These are phyloP conservation scores for Mycena citricolor DNA, from an alignment of 1,284 basidiomycete species.

Conservation along the genomic window DNA sequence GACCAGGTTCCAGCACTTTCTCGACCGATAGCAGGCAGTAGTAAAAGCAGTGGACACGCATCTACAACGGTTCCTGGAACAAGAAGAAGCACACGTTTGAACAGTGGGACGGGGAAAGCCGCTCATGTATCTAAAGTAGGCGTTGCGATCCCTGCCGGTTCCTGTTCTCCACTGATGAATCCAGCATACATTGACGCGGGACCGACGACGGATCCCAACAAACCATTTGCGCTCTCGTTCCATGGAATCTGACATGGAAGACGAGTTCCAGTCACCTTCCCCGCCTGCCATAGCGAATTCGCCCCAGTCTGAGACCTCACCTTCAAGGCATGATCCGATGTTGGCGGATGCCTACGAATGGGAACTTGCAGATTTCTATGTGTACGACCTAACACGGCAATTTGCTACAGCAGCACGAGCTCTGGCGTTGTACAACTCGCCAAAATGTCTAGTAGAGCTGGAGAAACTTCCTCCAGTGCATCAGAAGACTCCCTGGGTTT, in stretches of 20 bases:
- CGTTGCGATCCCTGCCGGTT: slow-evolving; percentile 3
- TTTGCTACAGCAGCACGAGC: slow-evolving; percentile 79
- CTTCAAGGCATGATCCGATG: slow-evolving; percentile 56
- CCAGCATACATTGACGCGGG: slow-evolving; percentile 50
- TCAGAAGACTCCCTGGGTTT: slow-evolving; percentile 72
- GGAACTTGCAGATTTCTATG: slow-evolving; percentile 76
- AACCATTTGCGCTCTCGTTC: slow-evolving; percentile 53
- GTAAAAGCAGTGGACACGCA: slow-evolving; percentile 50
- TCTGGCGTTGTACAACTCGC: slow-evolving; percentile 75
- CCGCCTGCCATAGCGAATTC: slow-evolving; percentile 60
- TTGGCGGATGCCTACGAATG: slow-evolving; percentile 62
- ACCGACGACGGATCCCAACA: slow-evolving; percentile 54
- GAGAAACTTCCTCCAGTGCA: slow-evolving; percentile 76
- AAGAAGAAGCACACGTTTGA: slow-evolving; percentile 68
- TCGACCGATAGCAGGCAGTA: slow-evolving; percentile 44
- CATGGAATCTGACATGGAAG: slow-evolving; percentile 68
- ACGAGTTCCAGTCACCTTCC: slow-evolving; percentile 60
- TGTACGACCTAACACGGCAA: slow-evolving; percentile 77
- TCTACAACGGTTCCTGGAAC: slow-evolving; percentile 43
- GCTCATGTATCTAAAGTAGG: slow-evolving; percentile 41
- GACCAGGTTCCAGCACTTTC: slow-evolving; percentile 69
- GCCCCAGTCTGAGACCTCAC: slow-evolving; percentile 60
- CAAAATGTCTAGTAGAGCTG: slow-evolving; percentile 71
- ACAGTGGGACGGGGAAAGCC: slow-evolving; percentile 56
- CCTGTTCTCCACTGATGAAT: slow-evolving; percentile 12